phyloP scores from a whole-genome alignment of 2,329 filamentous ascomycete genomes.

The Diaporthe sp. region DNA sequence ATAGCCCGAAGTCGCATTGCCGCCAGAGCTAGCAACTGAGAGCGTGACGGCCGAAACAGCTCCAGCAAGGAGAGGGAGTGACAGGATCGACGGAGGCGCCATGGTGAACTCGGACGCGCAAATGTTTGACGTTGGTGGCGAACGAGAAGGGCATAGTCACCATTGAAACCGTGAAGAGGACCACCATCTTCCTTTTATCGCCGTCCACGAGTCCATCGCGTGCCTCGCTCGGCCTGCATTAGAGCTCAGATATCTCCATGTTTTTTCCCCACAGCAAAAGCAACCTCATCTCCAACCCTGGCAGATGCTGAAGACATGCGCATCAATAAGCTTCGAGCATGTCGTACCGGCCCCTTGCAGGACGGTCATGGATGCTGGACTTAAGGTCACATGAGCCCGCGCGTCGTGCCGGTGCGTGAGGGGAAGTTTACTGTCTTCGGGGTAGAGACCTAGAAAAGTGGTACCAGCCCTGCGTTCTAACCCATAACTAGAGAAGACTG shows the following conservation, averaged over 20 bases:
- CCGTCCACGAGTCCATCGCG: background rate
- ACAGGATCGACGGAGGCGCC: conserved; percentile 37
- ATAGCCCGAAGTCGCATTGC: conserved; percentile 55
- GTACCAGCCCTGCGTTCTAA: background rate
- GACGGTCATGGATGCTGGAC: background rate
- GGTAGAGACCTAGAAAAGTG: background rate
- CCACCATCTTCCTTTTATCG: conserved; percentile 10
- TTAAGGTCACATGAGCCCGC: background rate
- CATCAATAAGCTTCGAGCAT: conserved; percentile 32
- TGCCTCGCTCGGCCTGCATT: background rate
- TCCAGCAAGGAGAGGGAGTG: conserved; percentile 31
- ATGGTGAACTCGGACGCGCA: conserved; percentile 7
- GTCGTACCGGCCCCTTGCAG: background rate
- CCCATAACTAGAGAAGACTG: background rate
- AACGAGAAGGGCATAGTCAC: background rate
- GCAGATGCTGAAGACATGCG: background rate
- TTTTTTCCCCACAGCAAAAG: conserved; percentile 18
- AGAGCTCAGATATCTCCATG: background rate
- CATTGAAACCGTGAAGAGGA: conserved; percentile 15
- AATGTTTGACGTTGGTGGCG: background rate
- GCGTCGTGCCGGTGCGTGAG: conserved; percentile 7
- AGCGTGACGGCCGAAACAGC: conserved; percentile 42
- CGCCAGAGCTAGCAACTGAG: conserved; percentile 45
- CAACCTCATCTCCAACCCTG: conserved; percentile 9
- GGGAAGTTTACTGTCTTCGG: background rate